phyloP scores from a whole-genome alignment of 2,329 filamentous ascomycete species.

The Fusarium robinianum region DNA sequence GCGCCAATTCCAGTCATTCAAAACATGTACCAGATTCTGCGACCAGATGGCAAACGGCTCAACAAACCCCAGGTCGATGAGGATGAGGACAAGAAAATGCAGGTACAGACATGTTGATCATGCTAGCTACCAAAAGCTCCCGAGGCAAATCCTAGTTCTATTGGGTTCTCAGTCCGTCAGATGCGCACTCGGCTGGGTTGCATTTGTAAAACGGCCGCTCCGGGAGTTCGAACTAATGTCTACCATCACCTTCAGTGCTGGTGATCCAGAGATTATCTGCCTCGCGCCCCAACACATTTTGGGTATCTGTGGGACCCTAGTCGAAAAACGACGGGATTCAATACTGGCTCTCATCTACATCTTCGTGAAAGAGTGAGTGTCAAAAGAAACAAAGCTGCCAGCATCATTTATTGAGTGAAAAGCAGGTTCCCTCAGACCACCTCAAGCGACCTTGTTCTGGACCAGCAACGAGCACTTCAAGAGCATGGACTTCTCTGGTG shows the following conservation, averaged over 20 bases:
- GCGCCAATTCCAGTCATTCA: too few species aligned
- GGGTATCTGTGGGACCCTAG: neutral
- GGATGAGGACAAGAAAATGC: too few species aligned
- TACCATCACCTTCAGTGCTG: conserved; percentile 12
- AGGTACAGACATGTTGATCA: too few species aligned
- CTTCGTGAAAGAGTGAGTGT: conserved; percentile 22
- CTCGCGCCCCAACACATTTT: conserved; percentile 11
- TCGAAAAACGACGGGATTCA: conserved; percentile 13
- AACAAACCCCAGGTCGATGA: too few species aligned
- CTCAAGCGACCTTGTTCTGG: neutral
- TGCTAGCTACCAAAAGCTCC: conserved; percentile 13
- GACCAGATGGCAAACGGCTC: too few species aligned
- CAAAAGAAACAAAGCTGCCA: rapidly evolving
- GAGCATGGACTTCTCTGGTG: conserved; percentile 9
- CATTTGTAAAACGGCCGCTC: conserved; percentile 17
- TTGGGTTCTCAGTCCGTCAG: conserved; percentile 13
- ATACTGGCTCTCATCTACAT: conserved; percentile 19
- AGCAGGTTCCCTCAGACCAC: conserved; percentile 12
- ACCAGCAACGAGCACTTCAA: neutral
- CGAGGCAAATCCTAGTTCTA: conserved; percentile 10
- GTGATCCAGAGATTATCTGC: neutral
- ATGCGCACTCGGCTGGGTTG: conserved; percentile 15
- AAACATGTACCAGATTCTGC: too few species aligned
- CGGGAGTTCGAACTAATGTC: conserved; percentile 12
- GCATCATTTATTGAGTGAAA: neutral